These are phyloP conservation scores for Lophium mytilinum DNA, from an alignment of 495 filamentous ascomycete species.

Conservation along the genomic window DNA sequence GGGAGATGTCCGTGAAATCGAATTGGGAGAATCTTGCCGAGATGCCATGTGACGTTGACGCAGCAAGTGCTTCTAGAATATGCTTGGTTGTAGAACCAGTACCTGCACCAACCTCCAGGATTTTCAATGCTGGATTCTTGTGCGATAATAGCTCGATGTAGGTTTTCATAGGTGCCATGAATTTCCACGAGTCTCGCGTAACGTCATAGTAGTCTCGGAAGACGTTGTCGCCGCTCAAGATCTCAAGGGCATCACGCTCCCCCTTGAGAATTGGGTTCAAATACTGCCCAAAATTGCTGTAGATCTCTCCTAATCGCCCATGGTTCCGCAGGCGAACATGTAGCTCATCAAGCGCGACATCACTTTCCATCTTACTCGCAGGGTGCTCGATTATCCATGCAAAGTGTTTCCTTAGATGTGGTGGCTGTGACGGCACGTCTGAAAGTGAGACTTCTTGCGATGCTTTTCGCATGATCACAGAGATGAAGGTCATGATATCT, in stretches of 20 bases:
- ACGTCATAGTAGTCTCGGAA: background rate
- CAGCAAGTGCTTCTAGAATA: background rate
- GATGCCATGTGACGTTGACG: background rate
- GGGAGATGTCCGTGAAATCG: slow-evolving; percentile 4
- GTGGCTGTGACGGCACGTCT: too few species aligned
- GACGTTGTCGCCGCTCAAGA: slow-evolving; percentile 1
- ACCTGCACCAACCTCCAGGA: slow-evolving; percentile 12
- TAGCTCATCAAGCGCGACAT: too few species aligned
- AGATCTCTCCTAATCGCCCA: too few species aligned
- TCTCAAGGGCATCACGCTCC: background rate
- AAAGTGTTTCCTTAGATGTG: too few species aligned
- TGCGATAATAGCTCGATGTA: background rate
- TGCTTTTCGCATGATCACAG: too few species aligned
- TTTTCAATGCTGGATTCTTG: background rate
- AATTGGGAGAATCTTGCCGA: background rate
- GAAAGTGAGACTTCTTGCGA: too few species aligned
- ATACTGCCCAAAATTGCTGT: too few species aligned
- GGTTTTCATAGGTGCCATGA: background rate
- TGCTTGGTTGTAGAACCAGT: slow-evolving; percentile 2
- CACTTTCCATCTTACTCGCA: too few species aligned
- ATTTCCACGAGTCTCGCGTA: background rate
- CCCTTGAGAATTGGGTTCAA: too few species aligned
- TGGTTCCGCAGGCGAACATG: too few species aligned
- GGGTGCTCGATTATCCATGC: too few species aligned
- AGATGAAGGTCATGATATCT: too few species aligned